Evolutionary conservation across 1,284 basidiomycete genomes (phyloP), one percentile per base, ranked within the genome.

Genomic region (Heliocybe sulcata): DNA sequence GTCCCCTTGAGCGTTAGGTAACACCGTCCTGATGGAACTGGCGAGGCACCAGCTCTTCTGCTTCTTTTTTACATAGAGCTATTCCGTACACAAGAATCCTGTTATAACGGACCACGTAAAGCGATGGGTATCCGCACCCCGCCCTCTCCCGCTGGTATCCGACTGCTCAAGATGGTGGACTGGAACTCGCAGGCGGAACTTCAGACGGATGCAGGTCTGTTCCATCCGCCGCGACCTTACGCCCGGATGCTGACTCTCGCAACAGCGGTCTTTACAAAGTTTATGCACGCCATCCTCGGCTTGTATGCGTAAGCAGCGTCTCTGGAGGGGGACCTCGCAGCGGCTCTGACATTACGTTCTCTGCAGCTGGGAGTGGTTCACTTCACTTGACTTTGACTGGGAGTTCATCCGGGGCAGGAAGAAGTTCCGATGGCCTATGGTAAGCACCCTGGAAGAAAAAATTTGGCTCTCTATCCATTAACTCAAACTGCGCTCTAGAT

Each of bases 321-420:
- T 3, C 4, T 42, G 6, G 38, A 12, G 12, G 51, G 4, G 3
- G 10, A 27, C 54, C 49, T 54, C 52, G 48, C 55, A 26, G n/a
- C 52, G n/a, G 3, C n/a, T 23, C 51, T 55, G 23, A 19, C 12
- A 20, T 23, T n/a, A 50, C n/a, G 4, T 20, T 29, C 8, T n/a
- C 26, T n/a, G 23, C 55, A 84, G 82, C 49, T 85, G 83, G 83
- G 82, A 85, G 65, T 83, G 81, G 69, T 72, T 79, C 62, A 80
- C 78, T 8, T 85, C 84, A 11, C 67, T 88, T 52, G 66, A 75
- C 52, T 89, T 87, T 61, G 86, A 89, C 65, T 87, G 82, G 80
- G 72, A 79, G 56, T 84, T 79, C 63, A 62, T 88, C 60, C 70
- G 73, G 12, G 74, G 85, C 22, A 79, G 79, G 66, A 80, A 77